Conservation (phyloP, 768 basidiomycete genomes). For the Suillus weaverae region DNA sequence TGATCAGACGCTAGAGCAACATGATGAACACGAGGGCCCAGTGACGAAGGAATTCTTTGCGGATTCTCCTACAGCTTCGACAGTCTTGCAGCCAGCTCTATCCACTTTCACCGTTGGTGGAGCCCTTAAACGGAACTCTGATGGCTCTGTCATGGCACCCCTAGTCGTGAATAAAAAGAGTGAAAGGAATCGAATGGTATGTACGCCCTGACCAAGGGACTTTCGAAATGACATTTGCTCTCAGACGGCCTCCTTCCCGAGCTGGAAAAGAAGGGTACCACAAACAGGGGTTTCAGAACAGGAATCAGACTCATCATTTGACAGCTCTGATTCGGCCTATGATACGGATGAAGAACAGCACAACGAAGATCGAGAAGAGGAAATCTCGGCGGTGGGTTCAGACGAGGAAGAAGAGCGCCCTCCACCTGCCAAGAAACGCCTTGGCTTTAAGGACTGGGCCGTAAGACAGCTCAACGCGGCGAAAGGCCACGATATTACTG, state of each 20-base stretch:
- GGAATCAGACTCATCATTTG: conserved; percentile 63
- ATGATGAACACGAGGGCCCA: background rate
- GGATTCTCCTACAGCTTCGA: conserved; percentile 17
- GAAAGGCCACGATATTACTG: conserved; percentile 41
- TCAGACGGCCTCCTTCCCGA: conserved; percentile 41
- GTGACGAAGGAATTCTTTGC: conserved; percentile 10
- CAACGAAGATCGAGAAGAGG: conserved; percentile 18
- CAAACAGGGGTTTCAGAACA: conserved; percentile 29
- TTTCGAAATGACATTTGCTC: conserved; percentile 7
- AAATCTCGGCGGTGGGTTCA: conserved; percentile 14
- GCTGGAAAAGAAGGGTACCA: conserved; percentile 47
- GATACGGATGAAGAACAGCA: conserved; percentile 41
- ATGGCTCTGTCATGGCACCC: conserved; percentile 59
- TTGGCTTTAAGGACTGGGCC: conserved; percentile 90
- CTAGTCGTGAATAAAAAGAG: conserved; percentile 42
- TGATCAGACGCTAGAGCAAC: background rate
- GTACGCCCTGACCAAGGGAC: conserved; percentile 18
- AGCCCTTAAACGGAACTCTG: conserved; percentile 63
- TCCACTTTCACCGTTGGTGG: conserved; percentile 47
- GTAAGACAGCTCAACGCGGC: conserved; percentile 64
- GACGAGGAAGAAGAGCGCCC: conserved; percentile 22
- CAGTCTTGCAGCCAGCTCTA: conserved; percentile 15
- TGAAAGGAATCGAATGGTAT: conserved; percentile 45
- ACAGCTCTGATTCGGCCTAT: conserved; percentile 77
- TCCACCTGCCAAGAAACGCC: conserved; percentile 37